A percentile compares a stretch with the other conserved stretches of the same genome.
Evolutionary conservation across 2,329 filamentous ascomycete species (phyloP).

Genomic region (Exophiala aquamarina): DNA sequence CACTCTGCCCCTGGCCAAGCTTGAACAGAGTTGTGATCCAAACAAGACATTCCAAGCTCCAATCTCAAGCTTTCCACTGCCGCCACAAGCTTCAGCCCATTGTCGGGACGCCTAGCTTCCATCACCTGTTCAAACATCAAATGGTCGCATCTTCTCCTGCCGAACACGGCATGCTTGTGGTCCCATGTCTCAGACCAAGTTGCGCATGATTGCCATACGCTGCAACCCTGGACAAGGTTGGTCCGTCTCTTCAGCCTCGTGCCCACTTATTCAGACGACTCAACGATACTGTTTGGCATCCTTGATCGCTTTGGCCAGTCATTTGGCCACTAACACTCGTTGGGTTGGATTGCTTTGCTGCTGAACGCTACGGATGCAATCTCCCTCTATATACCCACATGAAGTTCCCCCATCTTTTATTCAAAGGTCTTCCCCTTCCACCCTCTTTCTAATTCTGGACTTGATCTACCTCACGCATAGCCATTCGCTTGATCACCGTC

Average conservation of each 20-base stretch:
- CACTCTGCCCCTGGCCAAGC: background rate
- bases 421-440: conserved; percentile 1
- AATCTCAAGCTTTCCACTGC: conserved; percentile 1
- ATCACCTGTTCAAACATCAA: background rate
- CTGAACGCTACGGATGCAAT: conserved; percentile 5
- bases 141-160: background rate
- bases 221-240: background rate
- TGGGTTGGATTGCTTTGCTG: background rate
- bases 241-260: conserved; percentile 1
- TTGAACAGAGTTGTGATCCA: background rate
- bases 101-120: background rate
- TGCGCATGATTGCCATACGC: too few species aligned
- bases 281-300: background rate
- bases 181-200: conserved; percentile 2
- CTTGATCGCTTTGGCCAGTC: background rate
- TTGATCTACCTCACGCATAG: conserved; percentile 9
- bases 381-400: conserved; percentile 10
- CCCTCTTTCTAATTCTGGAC: background rate
- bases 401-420: background rate
- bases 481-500: conserved; percentile 16
- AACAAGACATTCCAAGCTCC: background rate
- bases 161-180: background rate
- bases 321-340: background rate
- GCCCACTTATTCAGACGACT: background rate
- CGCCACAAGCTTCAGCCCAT: background rate